Evolutionary conservation across 2,329 filamentous ascomycete species (phyloP).

Genomic region (Fonsecaea multimorphosa): DNA sequence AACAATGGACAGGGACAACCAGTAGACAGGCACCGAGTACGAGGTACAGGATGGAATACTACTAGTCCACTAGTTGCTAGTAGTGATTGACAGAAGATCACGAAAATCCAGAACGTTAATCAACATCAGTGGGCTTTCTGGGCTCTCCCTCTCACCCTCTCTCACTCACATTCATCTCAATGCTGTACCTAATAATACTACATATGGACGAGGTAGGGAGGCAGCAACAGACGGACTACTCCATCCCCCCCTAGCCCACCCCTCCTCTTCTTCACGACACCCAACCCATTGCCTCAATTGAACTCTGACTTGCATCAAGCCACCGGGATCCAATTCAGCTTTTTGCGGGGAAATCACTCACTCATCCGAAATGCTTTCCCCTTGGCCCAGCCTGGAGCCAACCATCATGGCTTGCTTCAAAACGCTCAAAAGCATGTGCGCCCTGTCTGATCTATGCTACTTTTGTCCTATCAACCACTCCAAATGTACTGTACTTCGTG

Average conservation of each 20-base stretch:
- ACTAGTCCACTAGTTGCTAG: neutral
- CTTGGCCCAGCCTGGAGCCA: neutral
- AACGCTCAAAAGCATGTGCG: neutral
- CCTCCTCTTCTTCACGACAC: neutral
- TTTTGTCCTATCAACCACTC: neutral
- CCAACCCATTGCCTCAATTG: neutral
- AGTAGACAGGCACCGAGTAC: neutral
- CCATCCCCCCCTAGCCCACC: no score
- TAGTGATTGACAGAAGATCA: neutral
- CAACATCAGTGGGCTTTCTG: no score
- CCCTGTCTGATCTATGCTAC: neutral
- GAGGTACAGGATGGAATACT: no score
- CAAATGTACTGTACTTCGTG: slow-evolving; percentile 2
- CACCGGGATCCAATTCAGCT: slow-evolving; percentile 12
- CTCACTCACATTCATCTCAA: no score
- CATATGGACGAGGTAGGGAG: no score
- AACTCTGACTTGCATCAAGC: slow-evolving; percentile 18
- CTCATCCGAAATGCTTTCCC: neutral
- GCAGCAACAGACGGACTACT: neutral
- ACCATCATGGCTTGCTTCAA: neutral
- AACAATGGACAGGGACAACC: neutral
- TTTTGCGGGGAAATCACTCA: slow-evolving; percentile 16
- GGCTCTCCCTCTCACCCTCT: neutral
- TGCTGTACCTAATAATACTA: no score
- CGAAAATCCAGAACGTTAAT: no score